Base-by-base conservation (phyloP, 2,329 filamentous ascomycete species). In the Monilinia fructigena region DNA sequence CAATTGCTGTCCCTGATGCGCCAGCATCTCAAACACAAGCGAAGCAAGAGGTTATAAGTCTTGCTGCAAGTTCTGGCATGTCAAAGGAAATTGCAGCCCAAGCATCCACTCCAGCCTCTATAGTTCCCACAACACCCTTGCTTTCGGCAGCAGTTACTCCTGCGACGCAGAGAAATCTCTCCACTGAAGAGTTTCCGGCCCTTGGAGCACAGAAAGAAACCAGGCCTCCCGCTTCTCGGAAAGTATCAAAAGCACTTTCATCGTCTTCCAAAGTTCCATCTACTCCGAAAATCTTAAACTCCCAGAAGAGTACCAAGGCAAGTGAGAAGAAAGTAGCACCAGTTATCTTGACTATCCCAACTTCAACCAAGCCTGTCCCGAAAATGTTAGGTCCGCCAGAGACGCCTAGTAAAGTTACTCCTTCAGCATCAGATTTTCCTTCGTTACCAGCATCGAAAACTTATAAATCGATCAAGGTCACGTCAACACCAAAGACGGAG, bases 401-500 rank as follows among this genome's bases (percentile, higher is more conserved):
- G 18, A 68, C 68, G n/a, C 63, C 70, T 16, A 55, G 66, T 2
- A 73, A 71, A 55, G 5, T 67, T 18, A 63, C 68, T 12, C 50
- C 70, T 62, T 50, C 60, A 26, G 72, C 78, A 28, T 77, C 80
- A 20, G 79, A 80, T 1, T 84, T 86, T 67, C 82, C 85, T 40
- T 80, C 85, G 59, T 75, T 86, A 28, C 85, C 85, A 0, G 26
- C 63, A 28, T 18, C 55, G 20, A 42, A 47, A 40, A 83, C 79
- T 0, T 85, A 88, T 0, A 89, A 89, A 74, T 91, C 88, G 1
- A 76, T 93, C 47, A 83, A 89, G n/a, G 82, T 93, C 10, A 81
- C 90, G n/a, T 81, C 87, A 26, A 88, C 86, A 0, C 84, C 87
- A 1, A 91, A 86, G 75, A 77, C 81, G 0, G 89, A 91, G 72